Base-by-base conservation (phyloP, 2,329 filamentous ascomycete species). In the Geosmithia flava region DNA sequence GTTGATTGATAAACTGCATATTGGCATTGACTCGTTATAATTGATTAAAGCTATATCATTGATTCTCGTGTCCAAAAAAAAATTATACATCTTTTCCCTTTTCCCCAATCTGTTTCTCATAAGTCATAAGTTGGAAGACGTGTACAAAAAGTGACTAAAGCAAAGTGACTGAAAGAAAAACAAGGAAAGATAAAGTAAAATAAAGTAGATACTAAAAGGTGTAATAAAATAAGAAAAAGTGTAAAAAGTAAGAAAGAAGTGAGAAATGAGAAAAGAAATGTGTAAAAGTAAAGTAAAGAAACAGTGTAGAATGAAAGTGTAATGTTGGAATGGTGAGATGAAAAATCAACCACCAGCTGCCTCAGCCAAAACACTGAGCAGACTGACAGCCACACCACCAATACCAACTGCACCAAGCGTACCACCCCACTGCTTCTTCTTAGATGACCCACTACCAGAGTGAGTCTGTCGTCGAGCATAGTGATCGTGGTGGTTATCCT, bases 351-450 rank as follows among this genome's bases (percentile, higher is more conserved):
- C 33, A 11, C 33, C 59, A 4, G 76, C 76, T 23, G 77, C 78
- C 57, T 82, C 76, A 3, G 74, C 71, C 30, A 82, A 60, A 1
- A 81, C 76, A 48, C 72, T 73, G 44, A 81, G 55, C 51, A 82
- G 59, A 47, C 75, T 79, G 2, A 72, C 76, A 1, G 79, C 78
- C 0, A 77, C 78, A 10, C 78, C 76, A 3, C 78, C 78, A 29
- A 83, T 74, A 1, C 78, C 74, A 5, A 76, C 78, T 1, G 74
- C 76, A 2, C 72, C 70, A 3, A 81, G 65, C 16, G 76, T 72
- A 52, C 78, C 75, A 45, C 72, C 71, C 61, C 71, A 72, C 13
- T 63, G 65, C 55, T 68, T 72, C 57, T 67, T 71, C 55, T 61
- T 68, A n/a, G 59, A 59, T 1, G 58, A 49, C 2, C 64, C 63